Percentiles rank a stretch among this genome's conserved stretches.
Conservation (phyloP, 2,329 filamentous ascomycete species). For the Colletotrichum neosansevieriae region DNA sequence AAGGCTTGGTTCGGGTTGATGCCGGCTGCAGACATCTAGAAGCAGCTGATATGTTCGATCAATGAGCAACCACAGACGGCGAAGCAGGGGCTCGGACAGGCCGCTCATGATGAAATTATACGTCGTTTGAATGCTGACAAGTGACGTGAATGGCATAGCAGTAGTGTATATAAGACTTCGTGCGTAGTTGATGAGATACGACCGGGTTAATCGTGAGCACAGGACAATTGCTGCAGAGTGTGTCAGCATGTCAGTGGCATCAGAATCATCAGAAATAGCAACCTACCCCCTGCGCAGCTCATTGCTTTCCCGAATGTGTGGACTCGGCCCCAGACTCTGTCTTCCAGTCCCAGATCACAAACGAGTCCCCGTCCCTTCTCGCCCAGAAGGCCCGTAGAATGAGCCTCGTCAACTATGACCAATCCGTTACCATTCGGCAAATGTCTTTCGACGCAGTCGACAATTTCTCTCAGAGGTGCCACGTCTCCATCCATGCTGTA, state of each 20-base stretch:
- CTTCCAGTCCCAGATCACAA: constrained; percentile 66
- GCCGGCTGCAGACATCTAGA: constrained; percentile 47
- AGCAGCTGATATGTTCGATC: constrained; percentile 59
- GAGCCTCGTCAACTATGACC: constrained; percentile 76
- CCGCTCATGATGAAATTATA: constrained; percentile 69
- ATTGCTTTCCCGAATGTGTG: constrained; percentile 78
- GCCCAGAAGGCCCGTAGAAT: constrained; percentile 73
- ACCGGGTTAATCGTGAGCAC: constrained; percentile 68
- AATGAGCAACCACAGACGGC: constrained; percentile 60
- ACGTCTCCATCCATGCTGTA: constrained; percentile 90
- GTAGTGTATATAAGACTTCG: constrained; percentile 82
- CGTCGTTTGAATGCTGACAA: constrained; percentile 68
- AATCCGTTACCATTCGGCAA: constrained; percentile 71
- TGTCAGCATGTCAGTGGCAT: constrained; percentile 17
- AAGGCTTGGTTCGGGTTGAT: constrained; percentile 43
- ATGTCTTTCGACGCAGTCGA: constrained; percentile 65
- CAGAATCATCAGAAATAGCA: neutral
- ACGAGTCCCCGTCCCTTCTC: constrained; percentile 68
- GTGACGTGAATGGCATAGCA: constrained; percentile 71
- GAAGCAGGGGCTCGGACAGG: constrained; percentile 54
- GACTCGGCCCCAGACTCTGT: constrained; percentile 67
- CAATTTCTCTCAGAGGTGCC: constrained; percentile 71
- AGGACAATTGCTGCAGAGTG: constrained; percentile 63
- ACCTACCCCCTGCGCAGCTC: constrained; percentile 76
- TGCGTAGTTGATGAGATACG: constrained; percentile 81